Evolutionary conservation across 2,329 filamentous ascomycete species (phyloP).

Genomic region (Talaromyces piceae): DNA sequence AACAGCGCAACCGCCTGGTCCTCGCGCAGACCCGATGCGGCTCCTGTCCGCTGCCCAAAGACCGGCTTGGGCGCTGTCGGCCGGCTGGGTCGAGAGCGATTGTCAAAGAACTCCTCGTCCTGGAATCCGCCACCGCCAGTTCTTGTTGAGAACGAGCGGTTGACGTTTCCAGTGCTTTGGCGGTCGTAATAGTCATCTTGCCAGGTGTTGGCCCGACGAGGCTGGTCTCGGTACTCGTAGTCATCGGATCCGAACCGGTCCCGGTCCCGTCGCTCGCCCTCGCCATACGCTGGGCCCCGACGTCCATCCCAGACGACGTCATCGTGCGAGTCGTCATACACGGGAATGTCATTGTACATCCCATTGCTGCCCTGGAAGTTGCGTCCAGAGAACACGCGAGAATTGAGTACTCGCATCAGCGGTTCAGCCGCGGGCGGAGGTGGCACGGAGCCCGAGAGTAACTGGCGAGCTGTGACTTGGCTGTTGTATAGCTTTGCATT

Average conservation of each 20-base stretch:
- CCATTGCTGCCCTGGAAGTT: slow-evolving; percentile 46
- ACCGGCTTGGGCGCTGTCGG: slow-evolving; percentile 86
- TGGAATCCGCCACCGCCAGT: slow-evolving; percentile 20
- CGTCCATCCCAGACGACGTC: slow-evolving; percentile 77
- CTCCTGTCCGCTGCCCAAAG: slow-evolving; percentile 50
- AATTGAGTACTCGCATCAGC: slow-evolving; percentile 77
- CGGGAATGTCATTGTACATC: slow-evolving; percentile 90
- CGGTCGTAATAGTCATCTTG: slow-evolving; percentile 43
- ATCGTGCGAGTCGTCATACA: slow-evolving; percentile 78
- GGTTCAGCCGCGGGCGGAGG: slow-evolving; percentile 77
- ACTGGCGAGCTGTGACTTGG: slow-evolving; percentile 69
- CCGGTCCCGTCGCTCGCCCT: slow-evolving; percentile 51
- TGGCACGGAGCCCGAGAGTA: slow-evolving; percentile 69
- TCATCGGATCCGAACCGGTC: slow-evolving; percentile 43
- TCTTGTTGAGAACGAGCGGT: slow-evolving; percentile 29
- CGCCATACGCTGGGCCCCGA: slow-evolving; percentile 62
- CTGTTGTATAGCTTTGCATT: slow-evolving; percentile 94
- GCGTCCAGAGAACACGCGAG: slow-evolving; percentile 72
- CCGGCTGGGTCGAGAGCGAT: slow-evolving; percentile 58
- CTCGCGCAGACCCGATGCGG: slow-evolving; percentile 32
- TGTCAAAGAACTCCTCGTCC: slow-evolving; percentile 38
- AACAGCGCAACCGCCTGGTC: slow-evolving; percentile 88
- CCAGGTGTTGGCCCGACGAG: slow-evolving; percentile 42
- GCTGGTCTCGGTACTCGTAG: slow-evolving; percentile 48
- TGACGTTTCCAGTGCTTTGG: slow-evolving; percentile 24